Evolutionary conservation across 805 yeast genomes (phyloP).

Genomic region (Candida argentea): DNA sequence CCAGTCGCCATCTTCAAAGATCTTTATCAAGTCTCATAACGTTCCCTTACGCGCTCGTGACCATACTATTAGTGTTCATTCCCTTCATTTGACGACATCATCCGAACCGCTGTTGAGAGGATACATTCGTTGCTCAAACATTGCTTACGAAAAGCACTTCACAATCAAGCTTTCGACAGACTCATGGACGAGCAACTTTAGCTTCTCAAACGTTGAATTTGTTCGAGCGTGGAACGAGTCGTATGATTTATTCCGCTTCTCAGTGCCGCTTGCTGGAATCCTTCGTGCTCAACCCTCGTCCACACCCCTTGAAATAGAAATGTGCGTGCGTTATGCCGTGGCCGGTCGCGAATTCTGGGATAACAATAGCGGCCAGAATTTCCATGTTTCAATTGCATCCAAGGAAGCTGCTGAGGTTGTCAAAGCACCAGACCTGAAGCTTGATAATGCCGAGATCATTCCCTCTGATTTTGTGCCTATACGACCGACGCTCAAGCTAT

Average conservation of each 20-base stretch:
- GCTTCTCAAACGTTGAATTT: no score
- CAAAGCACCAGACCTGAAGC: not conserved
- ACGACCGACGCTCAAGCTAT: conserved; percentile 10
- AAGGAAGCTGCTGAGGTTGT: not conserved
- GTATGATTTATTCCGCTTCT: no score
- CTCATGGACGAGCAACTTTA: conserved; percentile 32
- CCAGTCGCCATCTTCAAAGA: no score
- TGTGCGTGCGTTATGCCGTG: conserved; percentile 24
- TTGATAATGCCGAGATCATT: not conserved
- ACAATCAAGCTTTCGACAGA: conserved; percentile 40
- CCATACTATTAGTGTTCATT: no score
- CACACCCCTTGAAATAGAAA: conserved; percentile 25
- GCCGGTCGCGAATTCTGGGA: conserved; percentile 26
- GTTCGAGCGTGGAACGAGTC: no score
- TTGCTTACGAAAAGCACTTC: conserved; percentile 26
- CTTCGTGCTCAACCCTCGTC: no score
- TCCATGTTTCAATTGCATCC: conserved; percentile 22
- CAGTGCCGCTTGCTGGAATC: no score
- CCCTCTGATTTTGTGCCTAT: not conserved
- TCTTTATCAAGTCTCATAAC: no score
- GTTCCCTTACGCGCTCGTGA: no score
- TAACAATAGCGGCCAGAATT: conserved; percentile 25
- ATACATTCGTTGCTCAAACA: conserved; percentile 21
- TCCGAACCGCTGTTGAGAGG: conserved; percentile 10
- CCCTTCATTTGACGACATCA: no score